Percentiles rank a stretch among this genome's conserved stretches.
Evolutionary conservation across 345 rosid species (phyloP).

Genomic region (Populus nigra): DNA sequence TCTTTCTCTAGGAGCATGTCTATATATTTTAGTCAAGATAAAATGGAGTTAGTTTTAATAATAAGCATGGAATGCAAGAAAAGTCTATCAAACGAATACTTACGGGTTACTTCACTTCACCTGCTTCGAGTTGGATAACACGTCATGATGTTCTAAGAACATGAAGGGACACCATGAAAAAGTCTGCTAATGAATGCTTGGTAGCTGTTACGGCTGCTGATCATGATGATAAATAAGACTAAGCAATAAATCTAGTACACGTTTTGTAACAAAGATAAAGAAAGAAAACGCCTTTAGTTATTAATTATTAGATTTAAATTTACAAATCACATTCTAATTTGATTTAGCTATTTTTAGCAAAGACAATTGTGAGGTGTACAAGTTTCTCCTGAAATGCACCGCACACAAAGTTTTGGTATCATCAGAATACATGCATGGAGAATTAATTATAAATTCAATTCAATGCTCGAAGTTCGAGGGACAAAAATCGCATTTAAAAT

Average conservation of each 20-base stretch:
- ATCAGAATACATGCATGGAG: no score
- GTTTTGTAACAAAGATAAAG: no score
- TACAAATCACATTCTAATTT: no score
- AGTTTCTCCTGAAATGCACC: no score
- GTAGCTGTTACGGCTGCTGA: not conserved
- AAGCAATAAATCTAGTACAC: not conserved
- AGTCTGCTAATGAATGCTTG: not conserved
- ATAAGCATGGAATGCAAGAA: conserved; percentile 21
- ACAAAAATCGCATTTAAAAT: no score
- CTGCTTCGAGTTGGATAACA: conserved; percentile 28
- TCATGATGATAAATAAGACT: not conserved
- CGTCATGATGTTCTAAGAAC: conserved; percentile 20
- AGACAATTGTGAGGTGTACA: no score
- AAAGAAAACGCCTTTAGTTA: no score
- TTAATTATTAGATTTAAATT: no score
- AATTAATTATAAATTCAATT: no score
- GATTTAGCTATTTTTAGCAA: no score
- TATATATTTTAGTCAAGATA: not conserved
- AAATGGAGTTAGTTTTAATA: conserved; percentile 33
- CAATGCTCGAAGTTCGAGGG: no score
- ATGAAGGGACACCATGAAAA: not conserved
- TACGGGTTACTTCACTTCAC: conserved; percentile 43
- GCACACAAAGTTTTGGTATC: no score
- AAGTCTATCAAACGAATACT: conserved; percentile 27
- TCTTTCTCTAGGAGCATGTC: not conserved